A percentile compares a stretch with the other conserved stretches of the same genome.
Conservation (phyloP, 2,329 filamentous ascomycete genomes). For the Paraphoma chrysanthemicola region DNA sequence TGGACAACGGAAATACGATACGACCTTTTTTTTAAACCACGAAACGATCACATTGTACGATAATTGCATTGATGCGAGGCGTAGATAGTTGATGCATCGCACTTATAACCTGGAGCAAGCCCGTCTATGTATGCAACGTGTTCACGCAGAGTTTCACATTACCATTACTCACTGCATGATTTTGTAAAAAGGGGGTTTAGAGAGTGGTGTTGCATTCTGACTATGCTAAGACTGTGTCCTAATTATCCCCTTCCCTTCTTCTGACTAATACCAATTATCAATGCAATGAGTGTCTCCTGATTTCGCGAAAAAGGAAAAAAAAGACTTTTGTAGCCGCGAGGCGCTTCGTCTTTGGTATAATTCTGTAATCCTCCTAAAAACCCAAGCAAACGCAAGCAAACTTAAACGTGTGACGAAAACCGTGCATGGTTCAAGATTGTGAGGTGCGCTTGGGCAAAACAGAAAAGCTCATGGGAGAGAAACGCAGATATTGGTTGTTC, state of each 20-base stretch:
- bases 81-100: not conserved
- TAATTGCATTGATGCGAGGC: constrained; percentile 1
- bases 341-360: constrained; percentile 14
- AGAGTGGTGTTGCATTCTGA: not conserved
- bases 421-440: no score
- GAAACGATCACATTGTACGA: constrained; percentile 8
- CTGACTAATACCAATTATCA: no score
- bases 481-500: not conserved
- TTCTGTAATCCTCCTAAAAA: not conserved
- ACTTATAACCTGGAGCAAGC: not conserved
- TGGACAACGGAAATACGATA: constrained; percentile 8
- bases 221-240: not conserved
- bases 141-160: no score
- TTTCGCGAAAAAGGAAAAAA: not conserved
- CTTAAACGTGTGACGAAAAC: no score
- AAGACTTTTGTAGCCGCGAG: constrained; percentile 8
- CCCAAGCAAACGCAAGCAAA: no score
- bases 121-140: no score
- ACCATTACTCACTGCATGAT: not conserved
- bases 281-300: not conserved
- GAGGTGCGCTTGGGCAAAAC: not conserved
- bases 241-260: not conserved
- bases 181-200: not conserved
- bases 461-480: not conserved
- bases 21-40: not conserved